Evolutionary conservation across 225 moss, liverwort and hornwort genomes (phyloP), one percentile per base, ranked within the genome.

Genomic region (Bryoerythrophyllum caledonicum): DNA sequence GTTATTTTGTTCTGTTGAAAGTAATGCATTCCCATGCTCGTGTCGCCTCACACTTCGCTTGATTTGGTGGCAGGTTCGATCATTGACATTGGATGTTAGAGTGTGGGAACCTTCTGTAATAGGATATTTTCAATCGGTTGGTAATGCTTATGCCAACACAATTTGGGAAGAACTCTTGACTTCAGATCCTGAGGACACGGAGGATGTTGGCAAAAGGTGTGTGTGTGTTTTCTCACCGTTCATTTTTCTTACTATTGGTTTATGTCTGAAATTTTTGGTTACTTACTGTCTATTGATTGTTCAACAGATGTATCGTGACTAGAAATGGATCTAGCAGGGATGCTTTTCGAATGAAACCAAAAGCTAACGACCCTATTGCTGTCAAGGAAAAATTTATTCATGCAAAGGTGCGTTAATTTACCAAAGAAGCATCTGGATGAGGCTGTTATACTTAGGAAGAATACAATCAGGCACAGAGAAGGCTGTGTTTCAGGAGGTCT

Each of bases 81-180:
- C 93, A 35, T 72, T 93, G 70, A 93, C 93, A 49, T 80, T 93
- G 6, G 93, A 93, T 77, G 93, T 93, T 64, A 85, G 85, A 81
- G 93, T 87, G 65, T 93, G 93, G 93, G 93, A 93, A 70, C 93
- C 91, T 14, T 93, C 93, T 57, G 91, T 93, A 52, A 88, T 93
- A 67, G 82, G 86, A 7, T 93, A 87, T 60, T 93, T 93, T 67
- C 82, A 87, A 46, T 83, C 88, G 9, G 84, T 89, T 46, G 93
- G 93, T 17, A 93, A 93, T 82, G 71, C 83, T 4, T 87, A 82
- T 32, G 91, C 91, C 14, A 93, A 93, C 70, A 84, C 89, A 63
- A 83, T 93, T 28, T 93, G 93, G 93, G 93, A 93, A 78, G 91
- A 88, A 77, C 81, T 87, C 14, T 73, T 78, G 20, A 54, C 76